Evolutionary conservation across 1,284 basidiomycete species (phyloP), one percentile per base, ranked within the genome.

Genomic region (Athelia psychrophila): DNA sequence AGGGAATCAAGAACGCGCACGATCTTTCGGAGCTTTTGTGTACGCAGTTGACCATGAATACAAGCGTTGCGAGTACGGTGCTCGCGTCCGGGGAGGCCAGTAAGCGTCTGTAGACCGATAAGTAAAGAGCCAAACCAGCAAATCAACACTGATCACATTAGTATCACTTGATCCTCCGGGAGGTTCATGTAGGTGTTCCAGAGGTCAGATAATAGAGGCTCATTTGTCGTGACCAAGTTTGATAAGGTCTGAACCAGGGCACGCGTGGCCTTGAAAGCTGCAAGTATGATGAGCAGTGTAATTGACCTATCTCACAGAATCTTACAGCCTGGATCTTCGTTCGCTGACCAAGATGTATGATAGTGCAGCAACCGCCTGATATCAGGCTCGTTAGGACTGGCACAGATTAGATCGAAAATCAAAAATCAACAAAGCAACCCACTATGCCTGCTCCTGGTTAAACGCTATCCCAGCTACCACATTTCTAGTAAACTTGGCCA

Each of bases 401-500:
- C 16, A 6, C 9, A 8, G 46, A 49, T 47, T 40, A 33, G 30
- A 24, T 24, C 27, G 44, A 22, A 13, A 42, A 19, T 13, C 33
- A 16, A 16, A 46, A 48, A 45, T 20, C 48, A 27, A 36, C 22
- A 27, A 48, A 57, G 18, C 30, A n/a, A 72, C 87, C 72, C 60
- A 91, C 89, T 80, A 87, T 47, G 83, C 83, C 55, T 69, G 73
- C 49, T 66, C 61, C 62, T 92, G 89, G 66, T 91, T 92, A 19
- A 64, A 59, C 13, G 81, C 75, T 22, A 83, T 79, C 13, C 79
- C 83, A 13, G 87, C 88, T 25, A 86, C 83, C 13, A 92, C 69
- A 64, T 92, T 92, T 54, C 90, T 79, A 4, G 87, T 91, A 60
- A 92, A 86, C 57, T 78, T 84, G 3, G 83, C 83, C n/a, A 88